Percentiles rank a stretch among this genome's conserved stretches.
Conservation (phyloP, 169 alveolate genomes). For the Eimeria tenella region DNA sequence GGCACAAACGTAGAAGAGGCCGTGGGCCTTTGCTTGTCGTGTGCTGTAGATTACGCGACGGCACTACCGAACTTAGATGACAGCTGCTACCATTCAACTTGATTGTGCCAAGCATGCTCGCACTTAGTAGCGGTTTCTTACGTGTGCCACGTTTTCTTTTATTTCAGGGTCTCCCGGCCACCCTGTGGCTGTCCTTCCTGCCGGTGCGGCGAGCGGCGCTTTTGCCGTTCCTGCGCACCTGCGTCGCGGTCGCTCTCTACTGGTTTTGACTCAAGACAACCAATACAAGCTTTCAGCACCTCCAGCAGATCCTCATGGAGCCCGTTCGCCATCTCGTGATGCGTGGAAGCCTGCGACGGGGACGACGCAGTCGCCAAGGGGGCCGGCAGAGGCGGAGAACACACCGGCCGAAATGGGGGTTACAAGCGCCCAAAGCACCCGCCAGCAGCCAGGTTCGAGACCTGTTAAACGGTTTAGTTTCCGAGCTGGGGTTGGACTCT, state of each 20-base stretch:
- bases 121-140: background rate
- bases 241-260: conserved; percentile 77
- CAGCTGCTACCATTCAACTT: background rate
- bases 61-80: too few species aligned
- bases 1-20: too few species aligned
- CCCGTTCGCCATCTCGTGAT: conserved; percentile 63
- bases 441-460: conserved; percentile 44
- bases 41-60: too few species aligned
- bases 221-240: conserved; percentile 37
- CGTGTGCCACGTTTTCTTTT: background rate
- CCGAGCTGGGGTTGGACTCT: conserved; percentile 54
- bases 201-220: background rate
- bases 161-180: conserved; percentile 26
- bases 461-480: conserved; percentile 66
- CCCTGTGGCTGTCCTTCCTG: background rate
- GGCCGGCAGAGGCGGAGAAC: background rate
- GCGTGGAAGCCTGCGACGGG: conserved; percentile 40
- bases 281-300: conserved; percentile 73
- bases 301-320: conserved; percentile 69
- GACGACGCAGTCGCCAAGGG: background rate
- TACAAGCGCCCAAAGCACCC: background rate
- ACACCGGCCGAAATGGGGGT: background rate
- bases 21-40: too few species aligned
- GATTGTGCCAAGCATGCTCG: background rate
- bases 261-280: conserved; percentile 75